These are phyloP conservation scores for Mantamonas sphyraenae DNA, from an alignment of 78 protist species.

Conservation along the genomic window DNA sequence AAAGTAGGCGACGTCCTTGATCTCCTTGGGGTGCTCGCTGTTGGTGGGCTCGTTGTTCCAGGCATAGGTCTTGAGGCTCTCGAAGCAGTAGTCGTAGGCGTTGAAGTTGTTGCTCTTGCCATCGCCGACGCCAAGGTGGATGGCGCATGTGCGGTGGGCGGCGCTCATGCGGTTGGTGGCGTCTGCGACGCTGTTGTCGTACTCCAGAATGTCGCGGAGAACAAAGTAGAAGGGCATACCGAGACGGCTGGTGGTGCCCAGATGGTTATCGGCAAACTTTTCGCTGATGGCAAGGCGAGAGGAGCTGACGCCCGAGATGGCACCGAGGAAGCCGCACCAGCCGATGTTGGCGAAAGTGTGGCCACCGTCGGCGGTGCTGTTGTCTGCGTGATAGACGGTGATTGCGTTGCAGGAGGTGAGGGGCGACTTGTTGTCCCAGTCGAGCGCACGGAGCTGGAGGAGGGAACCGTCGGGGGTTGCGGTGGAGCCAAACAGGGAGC, in stretches of 20 bases:
- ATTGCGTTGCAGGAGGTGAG: neutral
- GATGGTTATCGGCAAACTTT: neutral
- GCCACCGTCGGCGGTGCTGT: neutral
- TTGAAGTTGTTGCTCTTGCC: no score
- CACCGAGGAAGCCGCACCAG: slow-evolving; percentile 4
- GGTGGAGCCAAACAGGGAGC: slow-evolving; percentile 5
- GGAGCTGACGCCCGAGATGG: neutral
- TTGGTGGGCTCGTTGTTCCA: neutral
- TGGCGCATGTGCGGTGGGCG: slow-evolving; percentile 4
- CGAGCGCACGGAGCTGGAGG: slow-evolving; percentile 13
- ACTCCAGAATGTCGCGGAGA: neutral
- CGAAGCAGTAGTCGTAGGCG: no score
- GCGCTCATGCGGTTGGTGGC: neutral
- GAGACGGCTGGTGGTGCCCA: neutral
- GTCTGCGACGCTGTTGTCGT: neutral
- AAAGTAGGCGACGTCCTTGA: neutral
- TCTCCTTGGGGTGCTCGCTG: slow-evolving; percentile 1
- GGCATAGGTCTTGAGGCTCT: neutral
- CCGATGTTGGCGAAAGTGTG: slow-evolving; percentile 15
- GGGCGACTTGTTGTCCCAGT: slow-evolving; percentile 1
- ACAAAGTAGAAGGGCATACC: slow-evolving; percentile 11
- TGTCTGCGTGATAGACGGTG: neutral
- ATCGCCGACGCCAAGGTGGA: slow-evolving; percentile 13
- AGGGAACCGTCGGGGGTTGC: neutral
- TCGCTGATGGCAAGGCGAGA: neutral